Base-by-base conservation (phyloP, 1,284 basidiomycete genomes). In the Malassezia psittaci region DNA sequence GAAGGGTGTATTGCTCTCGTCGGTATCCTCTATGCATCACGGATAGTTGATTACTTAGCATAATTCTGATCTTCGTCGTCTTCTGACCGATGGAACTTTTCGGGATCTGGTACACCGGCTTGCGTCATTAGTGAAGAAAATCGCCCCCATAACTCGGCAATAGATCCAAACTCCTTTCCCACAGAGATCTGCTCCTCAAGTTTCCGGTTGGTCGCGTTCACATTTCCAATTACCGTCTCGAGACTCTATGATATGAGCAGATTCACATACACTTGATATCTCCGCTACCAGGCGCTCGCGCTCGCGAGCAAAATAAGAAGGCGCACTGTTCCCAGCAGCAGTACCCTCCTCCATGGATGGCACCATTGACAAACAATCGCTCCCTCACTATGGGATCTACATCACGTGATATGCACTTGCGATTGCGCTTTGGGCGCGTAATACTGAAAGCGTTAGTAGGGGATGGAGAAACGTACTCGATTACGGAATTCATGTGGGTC, bases 151-250 rank as follows among this genome's bases (percentile, higher is more conserved):
- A 96, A 79, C 3, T 82, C 79, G 1, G 89, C 86, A 47, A 94
- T 90, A 0, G 87, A 90, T 51, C 86, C 83, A 74, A 94, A 93
- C 77, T 94, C 91, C 60, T 84, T 85, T 5, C 90, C 90, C 79
- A 94, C 91, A 9, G 86, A 85, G 36, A 88, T 79, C 0, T 89
- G 86, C 72, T 94, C 89, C 76, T 96, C 90, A 4, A 94, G 79
- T 68, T 89, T 90, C 55, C 90, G 83, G 74, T 94, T 94, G 16
- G 91, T 77, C n/a, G 82, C 81, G 71, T 96, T 96, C 55, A 83
- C 85, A n/a, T 85, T 83, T 1, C 85, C 85, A 15, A 94, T 78
- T 5, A 93, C 76, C 57, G 88, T 85, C 69, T 93, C 90, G 67
- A 94, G 89, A n/a, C 84, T 85, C 90, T 94, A 65, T 7, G 12